phyloP scores from a whole-genome alignment of 192 early-diverging fungal species.

The Coemansia sp. region DNA sequence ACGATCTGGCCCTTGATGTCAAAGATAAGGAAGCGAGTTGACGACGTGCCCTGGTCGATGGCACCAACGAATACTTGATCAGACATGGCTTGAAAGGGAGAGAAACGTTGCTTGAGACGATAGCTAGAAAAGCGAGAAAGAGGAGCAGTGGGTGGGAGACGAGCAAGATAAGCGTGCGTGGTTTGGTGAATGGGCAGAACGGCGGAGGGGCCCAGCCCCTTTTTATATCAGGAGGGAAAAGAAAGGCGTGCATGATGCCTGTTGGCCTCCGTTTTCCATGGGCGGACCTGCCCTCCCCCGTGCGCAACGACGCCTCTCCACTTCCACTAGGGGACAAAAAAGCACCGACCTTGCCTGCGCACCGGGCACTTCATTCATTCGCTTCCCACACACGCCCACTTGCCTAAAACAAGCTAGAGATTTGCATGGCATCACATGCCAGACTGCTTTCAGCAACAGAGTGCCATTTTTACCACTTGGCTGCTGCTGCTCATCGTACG shows the following conservation, averaged over 20 bases:
- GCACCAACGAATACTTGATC: constrained; percentile 63
- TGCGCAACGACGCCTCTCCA: no score
- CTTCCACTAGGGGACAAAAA: background rate
- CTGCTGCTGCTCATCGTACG: background rate
- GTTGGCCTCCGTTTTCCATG: no score
- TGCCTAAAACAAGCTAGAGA: constrained; percentile 1
- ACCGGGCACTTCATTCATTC: background rate
- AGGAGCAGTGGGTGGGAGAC: background rate
- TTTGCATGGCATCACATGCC: background rate
- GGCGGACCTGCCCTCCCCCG: no score
- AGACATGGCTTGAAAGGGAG: constrained; percentile 21
- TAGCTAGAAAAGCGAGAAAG: no score
- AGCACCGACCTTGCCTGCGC: constrained; percentile 4
- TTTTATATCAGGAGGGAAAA: background rate
- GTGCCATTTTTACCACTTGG: no score
- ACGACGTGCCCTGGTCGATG: constrained; percentile 94
- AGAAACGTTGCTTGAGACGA: no score
- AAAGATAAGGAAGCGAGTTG: constrained; percentile 90
- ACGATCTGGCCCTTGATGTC: constrained; percentile 70
- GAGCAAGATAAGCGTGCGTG: background rate
- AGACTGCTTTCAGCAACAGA: background rate
- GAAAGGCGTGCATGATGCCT: no score
- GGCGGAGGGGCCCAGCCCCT: no score
- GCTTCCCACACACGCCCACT: background rate
- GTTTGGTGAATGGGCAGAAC: no score